A percentile compares a stretch with the other conserved stretches of the same genome.
phyloP scores from a whole-genome alignment of 2,329 filamentous ascomycete species.

The Hypoxylon sp. region DNA sequence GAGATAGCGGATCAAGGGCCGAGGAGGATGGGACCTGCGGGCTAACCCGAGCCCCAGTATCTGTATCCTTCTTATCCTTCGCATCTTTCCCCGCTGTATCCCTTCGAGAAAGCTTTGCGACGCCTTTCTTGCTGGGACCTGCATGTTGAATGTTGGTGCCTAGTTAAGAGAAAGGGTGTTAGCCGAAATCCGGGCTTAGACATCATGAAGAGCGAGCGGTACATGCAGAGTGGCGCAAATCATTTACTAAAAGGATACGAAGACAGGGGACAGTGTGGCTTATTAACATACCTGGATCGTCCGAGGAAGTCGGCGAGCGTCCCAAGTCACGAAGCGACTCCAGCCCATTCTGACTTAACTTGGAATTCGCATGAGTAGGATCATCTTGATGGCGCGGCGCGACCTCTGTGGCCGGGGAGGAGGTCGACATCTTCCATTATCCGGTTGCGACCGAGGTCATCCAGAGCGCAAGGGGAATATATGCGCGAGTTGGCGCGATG shows the following conservation, averaged over 20 bases:
- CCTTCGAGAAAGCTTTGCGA: constrained; percentile 45
- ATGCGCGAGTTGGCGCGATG: background rate
- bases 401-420: constrained; percentile 45
- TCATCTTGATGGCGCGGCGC: constrained; percentile 36
- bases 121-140: constrained; percentile 43
- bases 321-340: constrained; percentile 32
- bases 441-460: constrained; percentile 18
- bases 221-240: background rate
- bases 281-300: constrained; percentile 36
- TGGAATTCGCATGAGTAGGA: constrained; percentile 17
- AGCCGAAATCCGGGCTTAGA: constrained; percentile 13
- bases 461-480: background rate
- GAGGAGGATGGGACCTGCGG: constrained; percentile 49
- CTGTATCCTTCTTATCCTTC: constrained; percentile 45
- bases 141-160: constrained; percentile 44
- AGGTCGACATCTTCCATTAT: constrained; percentile 51
- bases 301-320: constrained; percentile 34
- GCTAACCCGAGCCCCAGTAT: constrained; percentile 38
- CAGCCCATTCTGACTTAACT: constrained; percentile 24
- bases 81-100: constrained; percentile 46
- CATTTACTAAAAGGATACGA: constrained; percentile 14
- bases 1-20: constrained; percentile 75
- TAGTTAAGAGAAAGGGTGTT: constrained; percentile 23
- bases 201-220: background rate
- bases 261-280: background rate